Evolutionary conservation across 2,329 filamentous ascomycete species (phyloP), one percentile per base, ranked within the genome.

Genomic region (Immersiporthe knoxdaviesiana): DNA sequence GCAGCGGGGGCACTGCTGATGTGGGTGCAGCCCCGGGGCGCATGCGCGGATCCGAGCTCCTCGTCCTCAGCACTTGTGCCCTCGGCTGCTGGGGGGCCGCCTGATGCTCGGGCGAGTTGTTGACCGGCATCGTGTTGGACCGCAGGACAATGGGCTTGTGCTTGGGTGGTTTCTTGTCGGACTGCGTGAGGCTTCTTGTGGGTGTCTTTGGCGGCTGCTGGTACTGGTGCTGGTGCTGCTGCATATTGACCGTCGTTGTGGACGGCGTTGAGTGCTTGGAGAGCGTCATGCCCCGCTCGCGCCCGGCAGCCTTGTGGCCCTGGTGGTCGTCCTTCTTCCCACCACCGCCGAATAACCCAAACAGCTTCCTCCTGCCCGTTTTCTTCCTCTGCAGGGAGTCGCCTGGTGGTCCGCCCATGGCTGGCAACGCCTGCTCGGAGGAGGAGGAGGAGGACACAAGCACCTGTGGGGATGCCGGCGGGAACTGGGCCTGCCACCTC

Each of bases 281-380:
- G 1, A 67, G 10, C 12, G n/a, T 39, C 30, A 39, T 18, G 30
- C 47, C 21, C 14, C 44, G 56, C 35, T 60, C 59, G 4, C 32
- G 56, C 30, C 54, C 58, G 21, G 41, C 41, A 21, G 30, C 24
- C 58, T 50, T 61, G 11, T 65, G 68, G 35, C 66, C 72, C 24
- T 80, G 78, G 8, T 79, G 72, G 44, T 78, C 73, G 72, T 82
- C 84, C 75, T 79, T 83, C 64, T 47, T 47, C 7, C 44, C 44
- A 11, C 76, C 74, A 41, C 69, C 56, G 6, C 82, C 80, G 74
- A 88, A 88, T 32, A 86, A 75, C 12, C 77, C 84, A 72, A 91
- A 88, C n/a, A 90, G 74, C 67, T 85, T 88, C 81, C 87, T 87
- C 77, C 85, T 88, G 30, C 85, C 83, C 2, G 83, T 80, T 77